A percentile compares a stretch with the other conserved stretches of the same genome.
These are phyloP conservation scores for Leucosporidium scottii DNA, from an alignment of 768 basidiomycete species.

Conservation along the genomic window DNA sequence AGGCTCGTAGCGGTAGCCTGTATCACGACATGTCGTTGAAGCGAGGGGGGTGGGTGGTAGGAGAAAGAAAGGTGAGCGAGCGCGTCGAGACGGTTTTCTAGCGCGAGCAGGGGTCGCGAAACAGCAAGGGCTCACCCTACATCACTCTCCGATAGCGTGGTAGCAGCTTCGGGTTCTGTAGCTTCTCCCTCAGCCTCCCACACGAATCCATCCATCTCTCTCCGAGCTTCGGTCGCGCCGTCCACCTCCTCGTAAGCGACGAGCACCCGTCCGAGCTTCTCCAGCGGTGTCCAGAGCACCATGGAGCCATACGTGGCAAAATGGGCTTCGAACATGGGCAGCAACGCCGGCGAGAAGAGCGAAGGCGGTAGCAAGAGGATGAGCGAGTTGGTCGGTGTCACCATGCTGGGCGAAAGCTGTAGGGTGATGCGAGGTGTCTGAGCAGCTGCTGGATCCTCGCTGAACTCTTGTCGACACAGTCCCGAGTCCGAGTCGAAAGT, in stretches of 20 bases:
- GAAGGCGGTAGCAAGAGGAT: constrained; percentile 69
- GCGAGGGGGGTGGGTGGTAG: constrained; percentile 24
- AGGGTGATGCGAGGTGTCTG: neutral
- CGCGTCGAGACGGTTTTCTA: neutral
- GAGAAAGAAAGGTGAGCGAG: constrained; percentile 12
- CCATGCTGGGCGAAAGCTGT: neutral
- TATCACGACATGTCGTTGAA: neutral
- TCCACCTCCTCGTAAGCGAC: constrained; percentile 45
- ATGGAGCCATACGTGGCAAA: constrained; percentile 72
- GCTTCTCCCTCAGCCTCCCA: constrained; percentile 49
- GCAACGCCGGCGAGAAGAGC: constrained; percentile 55
- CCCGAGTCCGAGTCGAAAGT: too few species aligned
- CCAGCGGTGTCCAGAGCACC: constrained; percentile 60
- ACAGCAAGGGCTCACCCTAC: neutral
- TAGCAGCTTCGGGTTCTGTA: constrained; percentile 55
- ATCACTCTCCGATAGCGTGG: constrained; percentile 38
- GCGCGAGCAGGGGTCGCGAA: neutral
- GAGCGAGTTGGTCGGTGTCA: constrained; percentile 65
- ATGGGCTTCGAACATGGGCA: constrained; percentile 49
- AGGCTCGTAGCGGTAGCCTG: constrained; percentile 56
- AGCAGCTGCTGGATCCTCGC: neutral
- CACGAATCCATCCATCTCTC: constrained; percentile 40
- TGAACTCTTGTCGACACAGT: too few species aligned
- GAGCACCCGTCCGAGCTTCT: constrained; percentile 25
- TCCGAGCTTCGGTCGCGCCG: constrained; percentile 61